Percentiles rank a stretch among this genome's conserved stretches.
Conservation (phyloP, 495 filamentous ascomycete genomes). For the Lentithecium fluviatile region DNA sequence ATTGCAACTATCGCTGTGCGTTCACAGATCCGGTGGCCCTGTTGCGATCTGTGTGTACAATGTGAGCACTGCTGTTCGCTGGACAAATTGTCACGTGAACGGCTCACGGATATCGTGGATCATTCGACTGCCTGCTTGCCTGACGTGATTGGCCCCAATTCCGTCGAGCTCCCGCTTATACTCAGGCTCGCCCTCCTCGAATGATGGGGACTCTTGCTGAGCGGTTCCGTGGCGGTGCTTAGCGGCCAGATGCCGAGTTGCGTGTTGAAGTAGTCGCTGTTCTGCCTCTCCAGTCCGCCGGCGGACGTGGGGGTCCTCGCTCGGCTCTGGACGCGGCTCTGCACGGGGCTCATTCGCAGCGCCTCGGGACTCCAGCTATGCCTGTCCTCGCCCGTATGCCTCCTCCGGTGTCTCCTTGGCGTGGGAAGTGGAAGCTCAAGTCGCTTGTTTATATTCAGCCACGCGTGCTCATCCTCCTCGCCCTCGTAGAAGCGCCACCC, state of each 20-base stretch:
- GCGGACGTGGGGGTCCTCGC: slow-evolving; percentile 32
- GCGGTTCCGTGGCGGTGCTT: slow-evolving; percentile 21
- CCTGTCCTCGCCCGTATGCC: slow-evolving; percentile 32
- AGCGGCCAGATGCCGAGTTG: slow-evolving; percentile 16
- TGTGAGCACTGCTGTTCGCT: no score
- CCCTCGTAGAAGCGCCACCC: slow-evolving; percentile 66
- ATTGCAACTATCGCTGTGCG: no score
- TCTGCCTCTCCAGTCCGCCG: background rate
- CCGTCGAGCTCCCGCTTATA: slow-evolving; percentile 20
- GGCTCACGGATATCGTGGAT: no score
- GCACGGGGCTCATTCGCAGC: slow-evolving; percentile 34
- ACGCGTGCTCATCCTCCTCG: slow-evolving; percentile 60
- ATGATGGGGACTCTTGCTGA: slow-evolving; percentile 9
- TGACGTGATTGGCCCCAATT: no score
- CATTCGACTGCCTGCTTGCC: background rate
- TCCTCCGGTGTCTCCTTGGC: slow-evolving; percentile 27
- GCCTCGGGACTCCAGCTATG: slow-evolving; percentile 32
- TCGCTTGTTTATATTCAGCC: slow-evolving; percentile 72
- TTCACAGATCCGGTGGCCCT: no score
- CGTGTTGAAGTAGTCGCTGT: slow-evolving; percentile 25
- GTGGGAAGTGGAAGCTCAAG: slow-evolving; percentile 59
- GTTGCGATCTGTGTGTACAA: no score
- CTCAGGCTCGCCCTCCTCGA: slow-evolving; percentile 25
- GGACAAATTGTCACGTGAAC: no score
- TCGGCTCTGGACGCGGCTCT: slow-evolving; percentile 37